phyloP scores from a whole-genome alignment of 306 rosid genomes.

The Vigna mungo region DNA sequence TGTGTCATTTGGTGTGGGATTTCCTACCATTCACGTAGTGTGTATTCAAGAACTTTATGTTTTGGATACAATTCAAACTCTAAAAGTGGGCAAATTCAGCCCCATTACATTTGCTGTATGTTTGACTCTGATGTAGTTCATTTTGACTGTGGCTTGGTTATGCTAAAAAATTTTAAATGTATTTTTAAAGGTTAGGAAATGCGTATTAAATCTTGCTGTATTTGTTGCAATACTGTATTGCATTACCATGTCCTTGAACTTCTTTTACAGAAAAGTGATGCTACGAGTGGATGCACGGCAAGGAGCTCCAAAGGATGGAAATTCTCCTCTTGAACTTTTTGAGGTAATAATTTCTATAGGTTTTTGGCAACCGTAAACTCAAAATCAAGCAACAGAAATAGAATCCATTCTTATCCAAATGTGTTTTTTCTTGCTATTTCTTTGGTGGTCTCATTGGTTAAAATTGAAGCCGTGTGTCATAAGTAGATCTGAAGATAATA shows the following conservation, averaged over 20 bases:
- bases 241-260: slow-evolving; percentile 31
- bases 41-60: slow-evolving; percentile 9
- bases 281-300: slow-evolving; percentile 97
- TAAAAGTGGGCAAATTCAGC: slow-evolving; percentile 4
- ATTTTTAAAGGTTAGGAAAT: slow-evolving; percentile 14
- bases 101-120: slow-evolving; percentile 22
- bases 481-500: slow-evolving; percentile 11
- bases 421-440: neutral
- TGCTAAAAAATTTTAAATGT: slow-evolving; percentile 5
- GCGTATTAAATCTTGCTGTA: slow-evolving; percentile 15
- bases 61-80: slow-evolving; percentile 25
- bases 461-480: slow-evolving; percentile 7
- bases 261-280: slow-evolving; percentile 77
- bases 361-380: slow-evolving; percentile 31
- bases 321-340: slow-evolving; percentile 85
- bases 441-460: slow-evolving; percentile 11
- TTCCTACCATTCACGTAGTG: slow-evolving; percentile 2
- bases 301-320: slow-evolving; percentile 96
- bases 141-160: slow-evolving; percentile 8
- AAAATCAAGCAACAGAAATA: slow-evolving; percentile 17
- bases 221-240: slow-evolving; percentile 14
- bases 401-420: slow-evolving; percentile 15
- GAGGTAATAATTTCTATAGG: slow-evolving; percentile 58
- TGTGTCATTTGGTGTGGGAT: slow-evolving; percentile 4
- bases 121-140: slow-evolving; percentile 22